phyloP scores from a whole-genome alignment of 148 eudicot species.

The Cornus kousa region DNA sequence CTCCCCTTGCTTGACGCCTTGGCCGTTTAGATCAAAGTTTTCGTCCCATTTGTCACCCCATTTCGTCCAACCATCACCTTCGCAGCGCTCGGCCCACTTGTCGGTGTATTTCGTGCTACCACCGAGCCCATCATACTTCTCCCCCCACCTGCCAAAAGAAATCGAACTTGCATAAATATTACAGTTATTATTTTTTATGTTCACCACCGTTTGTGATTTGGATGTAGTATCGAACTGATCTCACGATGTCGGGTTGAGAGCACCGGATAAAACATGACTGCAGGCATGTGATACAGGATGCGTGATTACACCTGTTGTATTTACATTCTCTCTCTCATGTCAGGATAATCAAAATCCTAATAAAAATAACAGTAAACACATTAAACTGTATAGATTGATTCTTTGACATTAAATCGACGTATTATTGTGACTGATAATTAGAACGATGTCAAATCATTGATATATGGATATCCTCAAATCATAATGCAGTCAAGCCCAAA shows the following conservation, averaged over 20 bases:
- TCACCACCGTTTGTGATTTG: neutral
- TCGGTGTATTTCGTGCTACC: slow-evolving; percentile 88
- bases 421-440: too few species aligned
- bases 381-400: neutral
- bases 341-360: neutral
- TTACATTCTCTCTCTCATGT: neutral
- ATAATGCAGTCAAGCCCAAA: too few species aligned
- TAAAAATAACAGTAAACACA: too few species aligned
- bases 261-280: neutral
- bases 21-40: slow-evolving; percentile 49
- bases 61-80: slow-evolving; percentile 82
- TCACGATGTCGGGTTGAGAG: neutral
- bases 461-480: too few species aligned
- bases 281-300: neutral
- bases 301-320: too few species aligned
- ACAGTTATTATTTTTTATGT: too few species aligned
- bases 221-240: neutral
- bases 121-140: slow-evolving; percentile 77
- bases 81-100: slow-evolving; percentile 92
- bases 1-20: slow-evolving; percentile 90
- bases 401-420: neutral
- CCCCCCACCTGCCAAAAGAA: slow-evolving; percentile 83
- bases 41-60: slow-evolving; percentile 99
- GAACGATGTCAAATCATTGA: too few species aligned
- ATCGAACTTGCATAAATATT: too few species aligned